Conservation (phyloP, 2,329 filamentous ascomycete species). For the Diaporthe sp. region DNA sequence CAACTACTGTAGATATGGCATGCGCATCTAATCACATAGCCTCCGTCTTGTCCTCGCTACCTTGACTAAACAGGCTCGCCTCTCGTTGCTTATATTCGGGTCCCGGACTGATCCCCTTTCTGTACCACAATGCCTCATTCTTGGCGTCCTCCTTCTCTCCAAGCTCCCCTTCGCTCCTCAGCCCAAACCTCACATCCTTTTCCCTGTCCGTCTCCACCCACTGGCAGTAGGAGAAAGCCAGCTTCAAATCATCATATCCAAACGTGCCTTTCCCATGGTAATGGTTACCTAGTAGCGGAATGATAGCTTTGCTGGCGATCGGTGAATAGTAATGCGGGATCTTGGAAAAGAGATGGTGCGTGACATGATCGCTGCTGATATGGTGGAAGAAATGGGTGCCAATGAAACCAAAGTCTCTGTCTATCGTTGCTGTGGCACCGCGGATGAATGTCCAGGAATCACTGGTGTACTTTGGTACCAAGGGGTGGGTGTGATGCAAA, state of each 20-base stretch:
- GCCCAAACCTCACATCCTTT: not conserved
- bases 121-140: constrained; percentile 1
- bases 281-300: constrained; percentile 93
- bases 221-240: constrained; percentile 7
- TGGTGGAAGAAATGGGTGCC: constrained; percentile 91
- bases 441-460: constrained; percentile 92
- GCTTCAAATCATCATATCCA: constrained; percentile 2
- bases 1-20: not conserved
- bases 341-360: constrained; percentile 95
- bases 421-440: constrained; percentile 93
- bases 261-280: constrained; percentile 68
- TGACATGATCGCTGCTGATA: constrained; percentile 96
- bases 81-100: constrained; percentile 17
- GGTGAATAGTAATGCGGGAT: constrained; percentile 81
- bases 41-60: not conserved
- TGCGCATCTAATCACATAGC: not conserved
- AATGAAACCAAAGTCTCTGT: constrained; percentile 96
- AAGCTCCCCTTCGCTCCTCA: not conserved
- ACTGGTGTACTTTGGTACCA: constrained; percentile 89
- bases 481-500: constrained; percentile 95
- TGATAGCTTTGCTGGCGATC: constrained; percentile 93
- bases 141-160: not conserved
- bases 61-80: not conserved
- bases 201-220: not conserved
- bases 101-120: constrained; percentile 5